Evolutionary conservation across 225 moss, liverwort and hornwort genomes (phyloP).

Genomic region (Straminergon stramineum): DNA sequence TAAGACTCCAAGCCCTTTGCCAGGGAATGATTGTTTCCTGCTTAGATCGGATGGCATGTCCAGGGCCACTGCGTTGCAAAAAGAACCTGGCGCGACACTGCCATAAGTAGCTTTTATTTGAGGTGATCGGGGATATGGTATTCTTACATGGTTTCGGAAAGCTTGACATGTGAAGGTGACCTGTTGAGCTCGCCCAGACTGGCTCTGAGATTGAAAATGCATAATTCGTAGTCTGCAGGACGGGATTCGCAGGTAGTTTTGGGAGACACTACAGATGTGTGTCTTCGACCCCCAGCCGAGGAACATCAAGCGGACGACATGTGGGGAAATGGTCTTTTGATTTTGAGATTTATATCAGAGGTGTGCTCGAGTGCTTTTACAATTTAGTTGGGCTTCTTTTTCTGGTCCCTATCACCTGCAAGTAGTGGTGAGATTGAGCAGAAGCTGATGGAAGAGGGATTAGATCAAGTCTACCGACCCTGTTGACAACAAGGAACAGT

Average conservation of each 20-base stretch:
- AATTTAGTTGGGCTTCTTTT: conserved; percentile 17
- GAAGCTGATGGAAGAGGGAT: conserved; percentile 13
- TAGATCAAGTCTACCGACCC: conserved; percentile 7
- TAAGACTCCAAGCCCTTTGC: neutral
- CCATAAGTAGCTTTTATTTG: neutral
- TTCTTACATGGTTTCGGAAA: neutral
- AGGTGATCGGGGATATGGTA: neutral
- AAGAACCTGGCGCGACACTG: neutral
- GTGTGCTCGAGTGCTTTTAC: conserved; percentile 16
- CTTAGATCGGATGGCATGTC: neutral
- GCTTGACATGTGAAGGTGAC: neutral
- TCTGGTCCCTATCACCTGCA: conserved; percentile 8
- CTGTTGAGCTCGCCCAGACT: neutral
- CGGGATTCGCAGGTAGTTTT: neutral
- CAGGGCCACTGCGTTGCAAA: neutral
- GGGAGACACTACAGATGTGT: neutral
- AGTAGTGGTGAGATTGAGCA: conserved; percentile 19
- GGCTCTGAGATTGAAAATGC: neutral
- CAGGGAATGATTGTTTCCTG: neutral
- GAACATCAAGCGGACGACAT: neutral
- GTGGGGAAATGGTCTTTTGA: neutral
- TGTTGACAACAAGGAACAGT: neutral
- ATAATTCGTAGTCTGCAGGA: neutral
- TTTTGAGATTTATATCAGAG: neutral
- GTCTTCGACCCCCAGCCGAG: neutral